These are phyloP conservation scores for Mollisia scopiformis DNA, from an alignment of 2,329 filamentous ascomycete species.

Conservation along the genomic window DNA sequence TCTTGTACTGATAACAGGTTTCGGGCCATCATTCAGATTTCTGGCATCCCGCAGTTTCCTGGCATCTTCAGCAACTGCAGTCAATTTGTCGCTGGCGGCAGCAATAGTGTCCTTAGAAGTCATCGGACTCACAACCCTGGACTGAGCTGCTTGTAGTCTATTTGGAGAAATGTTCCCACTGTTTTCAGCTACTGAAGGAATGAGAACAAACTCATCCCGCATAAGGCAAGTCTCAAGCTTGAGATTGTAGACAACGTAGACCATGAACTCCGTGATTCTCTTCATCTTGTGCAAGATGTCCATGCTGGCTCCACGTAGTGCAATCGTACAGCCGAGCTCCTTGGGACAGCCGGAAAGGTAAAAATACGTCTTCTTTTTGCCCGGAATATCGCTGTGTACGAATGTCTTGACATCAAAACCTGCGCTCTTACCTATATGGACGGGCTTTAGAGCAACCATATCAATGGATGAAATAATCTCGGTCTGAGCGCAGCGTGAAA, in stretches of 20 bases:
- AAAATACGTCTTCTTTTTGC: conserved; percentile 90
- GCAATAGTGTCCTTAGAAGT: conserved; percentile 21
- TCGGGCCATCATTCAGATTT: background rate
- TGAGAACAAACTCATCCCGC: conserved; percentile 87
- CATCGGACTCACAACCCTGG: conserved; percentile 5
- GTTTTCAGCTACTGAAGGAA: conserved; percentile 65
- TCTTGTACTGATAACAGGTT: background rate
- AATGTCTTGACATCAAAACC: conserved; percentile 97
- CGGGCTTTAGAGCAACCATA: conserved; percentile 77
- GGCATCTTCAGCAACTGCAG: conserved; percentile 22
- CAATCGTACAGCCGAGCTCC: conserved; percentile 92
- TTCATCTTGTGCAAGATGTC: conserved; percentile 79
- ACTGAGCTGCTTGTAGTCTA: conserved; percentile 28
- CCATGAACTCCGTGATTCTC: conserved; percentile 96
- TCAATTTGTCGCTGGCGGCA: conserved; percentile 31
- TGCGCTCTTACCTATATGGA: conserved; percentile 77
- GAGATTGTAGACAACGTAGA: conserved; percentile 97
- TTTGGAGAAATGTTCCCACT: conserved; percentile 44
- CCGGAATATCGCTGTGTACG: conserved; percentile 73
- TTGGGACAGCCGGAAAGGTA: conserved; percentile 90
- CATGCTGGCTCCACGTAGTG: conserved; percentile 79
- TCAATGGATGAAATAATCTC: conserved; percentile 94
- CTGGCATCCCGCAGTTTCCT: conserved; percentile 7
- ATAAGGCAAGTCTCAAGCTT: conserved; percentile 94
- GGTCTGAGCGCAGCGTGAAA: conserved; percentile 89